These are phyloP conservation scores for Fusarium sp. DNA, from an alignment of 2,329 filamentous ascomycete species.

Conservation along the genomic window DNA sequence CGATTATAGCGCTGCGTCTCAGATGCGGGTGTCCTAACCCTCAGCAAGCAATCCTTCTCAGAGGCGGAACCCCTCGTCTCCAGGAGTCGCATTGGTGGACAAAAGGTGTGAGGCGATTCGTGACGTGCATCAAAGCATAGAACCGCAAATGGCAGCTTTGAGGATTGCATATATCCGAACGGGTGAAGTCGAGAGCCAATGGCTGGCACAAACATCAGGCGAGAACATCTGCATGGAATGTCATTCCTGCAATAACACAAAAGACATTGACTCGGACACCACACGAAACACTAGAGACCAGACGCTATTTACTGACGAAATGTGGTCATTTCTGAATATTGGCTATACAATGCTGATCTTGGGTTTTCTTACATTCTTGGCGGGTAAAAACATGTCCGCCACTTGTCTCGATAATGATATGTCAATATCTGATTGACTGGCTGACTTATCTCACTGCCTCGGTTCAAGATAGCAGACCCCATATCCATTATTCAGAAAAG, in stretches of 20 bases:
- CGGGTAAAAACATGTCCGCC: slow-evolving; percentile 20
- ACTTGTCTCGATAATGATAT: background rate
- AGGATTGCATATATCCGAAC: background rate
- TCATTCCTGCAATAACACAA: background rate
- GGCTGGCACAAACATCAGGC: background rate
- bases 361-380: background rate
- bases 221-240: background rate
- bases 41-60: background rate
- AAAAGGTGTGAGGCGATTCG: slow-evolving; percentile 8
- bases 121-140: slow-evolving; percentile 12
- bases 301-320: background rate
- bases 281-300: background rate
- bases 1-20: background rate
- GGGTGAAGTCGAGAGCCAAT: background rate
- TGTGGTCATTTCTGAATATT: background rate
- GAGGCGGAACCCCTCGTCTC: slow-evolving; percentile 3
- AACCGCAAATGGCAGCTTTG: background rate
- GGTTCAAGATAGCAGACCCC: background rate
- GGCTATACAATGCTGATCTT: background rate
- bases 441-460: background rate
- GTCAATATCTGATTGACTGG: background rate
- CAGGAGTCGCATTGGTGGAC: slow-evolving; percentile 19
- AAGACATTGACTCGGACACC: slow-evolving; percentile 2
- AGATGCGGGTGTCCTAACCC: background rate
- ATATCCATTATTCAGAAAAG: background rate